Base-by-base conservation (phyloP, 768 basidiomycete genomes). In the Russula abietina region DNA sequence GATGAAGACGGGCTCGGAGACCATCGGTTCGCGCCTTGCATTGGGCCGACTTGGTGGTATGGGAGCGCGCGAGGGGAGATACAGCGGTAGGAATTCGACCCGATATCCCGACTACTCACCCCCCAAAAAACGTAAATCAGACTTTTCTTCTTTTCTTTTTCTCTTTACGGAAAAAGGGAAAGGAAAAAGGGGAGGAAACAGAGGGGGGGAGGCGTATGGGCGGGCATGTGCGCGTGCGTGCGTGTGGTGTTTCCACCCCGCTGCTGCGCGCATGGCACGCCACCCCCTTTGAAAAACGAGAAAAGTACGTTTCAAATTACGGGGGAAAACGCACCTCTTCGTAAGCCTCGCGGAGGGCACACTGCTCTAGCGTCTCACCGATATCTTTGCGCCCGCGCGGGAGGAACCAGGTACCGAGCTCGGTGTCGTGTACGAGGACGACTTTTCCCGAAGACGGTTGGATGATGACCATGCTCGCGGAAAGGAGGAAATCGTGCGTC, bases 351-450 rank as follows among this genome's bases (percentile, higher is more conserved):
- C 87, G 74, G 45, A 87, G 70, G 0, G 82, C 86, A 0, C 86
- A 70, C 51, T 78, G 70, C 69, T 87, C 85, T 30, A 87, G 70
- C 2, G 78, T 79, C 74, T 89, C 86, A 6, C 84, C 85, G 0
- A 82, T 67, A 70, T 89, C 86, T 71, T 88, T 89, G 51, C 87
- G 72, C 9, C 87, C 86, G 55, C 78, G 78, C 0, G 86, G 86
- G 4, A 87, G 75, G 70, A 87, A 86, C 79, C 79, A 87, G n/a
- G 73, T 69, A 9, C 24, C 1, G 9, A 2, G 12, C 26, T 46
- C 45, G 5, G 56, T 53, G 9, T 74, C 70, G 36, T 57, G 59
- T 0, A 87, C 67, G 5, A 87, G 64, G 12, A 86, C 81, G 28
- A 87, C 68, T 66, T 81, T 81, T 11, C 75, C 70, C 0, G 83